Evolutionary conservation across 2,329 filamentous ascomycete genomes (phyloP).

Genomic region (Parastagonospora avenae): DNA sequence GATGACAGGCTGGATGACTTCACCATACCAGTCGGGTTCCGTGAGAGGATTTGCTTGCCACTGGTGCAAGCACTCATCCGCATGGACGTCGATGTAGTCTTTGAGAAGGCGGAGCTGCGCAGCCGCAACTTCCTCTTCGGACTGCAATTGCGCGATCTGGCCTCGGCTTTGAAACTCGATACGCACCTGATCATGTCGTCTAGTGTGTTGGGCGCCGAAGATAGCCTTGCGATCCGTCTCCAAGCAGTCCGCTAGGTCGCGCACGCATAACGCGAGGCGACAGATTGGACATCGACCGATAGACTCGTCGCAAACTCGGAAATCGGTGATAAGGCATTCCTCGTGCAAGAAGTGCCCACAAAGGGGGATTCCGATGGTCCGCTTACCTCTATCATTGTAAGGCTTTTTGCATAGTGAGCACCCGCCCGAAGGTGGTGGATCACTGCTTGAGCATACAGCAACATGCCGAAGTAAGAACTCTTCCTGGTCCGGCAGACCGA

Average conservation of each 20-base stretch:
- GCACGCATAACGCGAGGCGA: conserved; percentile 5
- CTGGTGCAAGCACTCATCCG: conserved; percentile 7
- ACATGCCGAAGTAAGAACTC: conserved; percentile 6
- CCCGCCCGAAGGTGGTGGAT: conserved; percentile 1
- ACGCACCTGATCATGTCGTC: neutral
- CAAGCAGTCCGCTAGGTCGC: conserved; percentile 13
- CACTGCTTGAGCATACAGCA: neutral
- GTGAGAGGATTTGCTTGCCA: conserved; percentile 3
- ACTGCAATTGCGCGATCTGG: conserved; percentile 2
- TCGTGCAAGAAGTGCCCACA: conserved; percentile 8
- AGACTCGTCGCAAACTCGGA: conserved; percentile 2
- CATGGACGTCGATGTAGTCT: conserved; percentile 14
- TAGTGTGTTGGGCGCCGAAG: conserved; percentile 9
- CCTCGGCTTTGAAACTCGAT: conserved; percentile 11
- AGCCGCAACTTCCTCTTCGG: conserved; percentile 13
- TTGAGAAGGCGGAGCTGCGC: conserved; percentile 15
- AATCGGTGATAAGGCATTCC: conserved; percentile 4
- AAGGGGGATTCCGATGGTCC: neutral
- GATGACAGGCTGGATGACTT: conserved; percentile 6
- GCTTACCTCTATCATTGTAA: neutral
- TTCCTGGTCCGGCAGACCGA: neutral
- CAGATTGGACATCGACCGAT: conserved; percentile 12
- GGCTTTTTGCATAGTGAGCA: conserved; percentile 8
- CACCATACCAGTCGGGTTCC: conserved; percentile 11
- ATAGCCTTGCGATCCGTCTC: conserved; percentile 12